These are phyloP conservation scores for Saccharomycopsis sp. DNA, from an alignment of 805 yeast species.

Conservation along the genomic window DNA sequence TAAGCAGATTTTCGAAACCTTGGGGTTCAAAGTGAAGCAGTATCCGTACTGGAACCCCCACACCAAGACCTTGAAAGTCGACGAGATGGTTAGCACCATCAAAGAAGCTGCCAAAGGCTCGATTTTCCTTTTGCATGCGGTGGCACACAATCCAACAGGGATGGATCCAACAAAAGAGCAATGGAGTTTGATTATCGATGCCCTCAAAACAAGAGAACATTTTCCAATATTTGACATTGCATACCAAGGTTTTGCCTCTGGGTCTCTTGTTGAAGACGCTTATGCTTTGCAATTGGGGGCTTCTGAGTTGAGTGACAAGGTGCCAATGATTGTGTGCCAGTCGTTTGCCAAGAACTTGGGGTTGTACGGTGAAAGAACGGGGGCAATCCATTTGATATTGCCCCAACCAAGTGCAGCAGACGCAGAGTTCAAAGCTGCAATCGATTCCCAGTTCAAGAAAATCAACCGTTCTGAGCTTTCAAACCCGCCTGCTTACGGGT, in stretches of 20 bases:
- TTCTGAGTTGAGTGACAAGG: conserved; percentile 27
- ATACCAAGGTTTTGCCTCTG: conserved; percentile 91
- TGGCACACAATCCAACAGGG: conserved; percentile 97
- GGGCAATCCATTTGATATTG: conserved; percentile 37
- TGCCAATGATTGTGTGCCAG: conserved; percentile 49
- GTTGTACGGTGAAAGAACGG: conserved; percentile 90
- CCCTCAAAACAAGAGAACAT: conserved; percentile 47
- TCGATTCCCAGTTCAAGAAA: conserved; percentile 75
- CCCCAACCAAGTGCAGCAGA: conserved; percentile 24
- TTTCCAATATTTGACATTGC: conserved; percentile 89
- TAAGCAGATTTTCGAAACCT: conserved; percentile 63
- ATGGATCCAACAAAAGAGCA: conserved; percentile 77
- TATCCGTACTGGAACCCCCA: conserved; percentile 84
- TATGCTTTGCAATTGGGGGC: conserved; percentile 40
- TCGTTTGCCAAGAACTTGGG: conserved; percentile 95
- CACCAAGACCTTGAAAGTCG: conserved; percentile 61
- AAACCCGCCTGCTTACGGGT: conserved; percentile 92
- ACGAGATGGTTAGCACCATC: conserved; percentile 58
- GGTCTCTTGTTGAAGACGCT: conserved; percentile 68
- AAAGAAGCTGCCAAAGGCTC: conserved; percentile 36
- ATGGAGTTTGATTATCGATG: conserved; percentile 68
- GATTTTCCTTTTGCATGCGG: conserved; percentile 66
- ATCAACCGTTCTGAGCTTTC: conserved; percentile 82
- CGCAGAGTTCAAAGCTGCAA: conserved; percentile 30
- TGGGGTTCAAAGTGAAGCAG: conserved; percentile 55